A percentile compares a stretch with the other conserved stretches of the same genome.
Conservation (phyloP, 2,329 filamentous ascomycete genomes). For the Fusarium marasasianum region DNA sequence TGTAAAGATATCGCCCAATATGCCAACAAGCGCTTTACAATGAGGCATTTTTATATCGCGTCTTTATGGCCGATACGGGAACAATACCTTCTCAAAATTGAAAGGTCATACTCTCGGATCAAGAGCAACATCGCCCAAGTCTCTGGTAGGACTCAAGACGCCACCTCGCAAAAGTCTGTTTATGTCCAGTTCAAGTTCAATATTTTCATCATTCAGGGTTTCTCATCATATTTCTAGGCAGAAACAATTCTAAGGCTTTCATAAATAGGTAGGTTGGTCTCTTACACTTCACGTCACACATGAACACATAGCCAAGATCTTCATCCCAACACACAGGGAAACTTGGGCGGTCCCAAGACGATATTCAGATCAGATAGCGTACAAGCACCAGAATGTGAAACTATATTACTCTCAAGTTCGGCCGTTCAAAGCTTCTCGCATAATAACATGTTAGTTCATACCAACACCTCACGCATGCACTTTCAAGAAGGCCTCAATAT, state of each 20-base stretch:
- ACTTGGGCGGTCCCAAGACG: no score
- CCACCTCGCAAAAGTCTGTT: neutral
- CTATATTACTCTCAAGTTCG: neutral
- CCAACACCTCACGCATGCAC: neutral
- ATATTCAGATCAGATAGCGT: neutral
- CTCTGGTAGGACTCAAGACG: neutral
- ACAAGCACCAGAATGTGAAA: neutral
- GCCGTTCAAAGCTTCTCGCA: neutral
- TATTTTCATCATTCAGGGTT: neutral
- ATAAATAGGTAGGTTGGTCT: neutral
- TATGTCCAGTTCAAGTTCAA: neutral
- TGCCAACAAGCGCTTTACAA: neutral
- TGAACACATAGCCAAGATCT: neutral
- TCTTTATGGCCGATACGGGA: neutral
- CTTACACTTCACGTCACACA: neutral
- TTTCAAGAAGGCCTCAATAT: neutral
- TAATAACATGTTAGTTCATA: neutral
- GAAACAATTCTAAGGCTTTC: neutral
- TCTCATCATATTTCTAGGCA: neutral
- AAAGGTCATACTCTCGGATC: neutral
- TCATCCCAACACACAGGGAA: neutral
- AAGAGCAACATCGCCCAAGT: neutral
- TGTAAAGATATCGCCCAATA: neutral
- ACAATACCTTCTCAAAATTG: neutral
- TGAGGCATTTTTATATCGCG: neutral